Conservation (phyloP, 306 rosid genomes). For the Spatholobus suberectus region DNA sequence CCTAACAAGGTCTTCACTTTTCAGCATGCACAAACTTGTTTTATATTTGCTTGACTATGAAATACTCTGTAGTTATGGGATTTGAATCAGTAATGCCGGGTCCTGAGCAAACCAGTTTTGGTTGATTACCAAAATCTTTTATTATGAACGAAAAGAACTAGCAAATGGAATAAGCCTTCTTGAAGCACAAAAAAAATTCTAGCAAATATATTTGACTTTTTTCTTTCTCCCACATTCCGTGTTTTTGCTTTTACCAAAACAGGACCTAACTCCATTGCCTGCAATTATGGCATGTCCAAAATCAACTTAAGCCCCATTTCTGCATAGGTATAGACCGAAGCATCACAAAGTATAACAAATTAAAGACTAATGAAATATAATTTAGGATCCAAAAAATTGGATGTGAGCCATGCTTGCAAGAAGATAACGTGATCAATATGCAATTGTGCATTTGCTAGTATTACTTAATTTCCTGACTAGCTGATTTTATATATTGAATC, state of each 20-base stretch:
- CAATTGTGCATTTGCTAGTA: no score
- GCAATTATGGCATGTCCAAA: background rate
- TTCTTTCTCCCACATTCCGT: background rate
- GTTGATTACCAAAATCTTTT: no score
- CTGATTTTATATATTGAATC: conserved; percentile 21
- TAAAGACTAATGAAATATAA: background rate
- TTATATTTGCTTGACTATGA: background rate
- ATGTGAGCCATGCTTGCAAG: background rate
- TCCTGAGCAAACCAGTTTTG: no score
- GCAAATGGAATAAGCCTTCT: conserved; percentile 21
- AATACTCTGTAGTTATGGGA: no score
- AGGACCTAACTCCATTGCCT: background rate
- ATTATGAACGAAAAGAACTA: background rate
- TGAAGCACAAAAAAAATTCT: background rate
- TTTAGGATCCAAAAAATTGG: background rate
- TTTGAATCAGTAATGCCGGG: no score
- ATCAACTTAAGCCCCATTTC: background rate
- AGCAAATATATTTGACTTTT: no score
- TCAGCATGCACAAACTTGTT: background rate
- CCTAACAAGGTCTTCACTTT: background rate
- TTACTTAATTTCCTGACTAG: background rate
- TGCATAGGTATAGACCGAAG: background rate
- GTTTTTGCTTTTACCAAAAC: background rate
- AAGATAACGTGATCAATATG: background rate
- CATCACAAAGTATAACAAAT: background rate